Percentiles rank a stretch among this genome's conserved stretches.
phyloP scores from a whole-genome alignment of 495 filamentous ascomycete genomes.

The Podospora anserina region DNA sequence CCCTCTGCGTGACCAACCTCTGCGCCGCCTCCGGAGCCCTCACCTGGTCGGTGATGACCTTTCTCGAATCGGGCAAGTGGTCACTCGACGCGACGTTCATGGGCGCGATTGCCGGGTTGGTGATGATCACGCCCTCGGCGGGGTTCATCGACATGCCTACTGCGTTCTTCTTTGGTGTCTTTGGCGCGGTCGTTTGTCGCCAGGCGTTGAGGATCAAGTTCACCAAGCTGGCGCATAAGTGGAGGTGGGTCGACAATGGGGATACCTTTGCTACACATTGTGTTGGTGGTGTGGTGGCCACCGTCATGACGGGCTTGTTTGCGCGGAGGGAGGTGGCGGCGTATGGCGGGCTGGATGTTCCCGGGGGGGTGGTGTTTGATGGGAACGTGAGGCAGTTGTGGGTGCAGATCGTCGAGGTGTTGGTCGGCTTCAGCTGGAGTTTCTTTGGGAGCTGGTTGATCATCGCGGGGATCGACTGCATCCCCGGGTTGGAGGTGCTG shows the following conservation, averaged over 20 bases:
- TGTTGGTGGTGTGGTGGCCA: slow-evolving; percentile 72
- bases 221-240: slow-evolving; percentile 44
- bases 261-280: slow-evolving; percentile 80
- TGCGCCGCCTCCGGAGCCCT: slow-evolving; percentile 79
- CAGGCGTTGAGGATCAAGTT: slow-evolving; percentile 89
- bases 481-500: slow-evolving; percentile 31
- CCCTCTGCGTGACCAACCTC: slow-evolving; percentile 90
- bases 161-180: slow-evolving; percentile 74
- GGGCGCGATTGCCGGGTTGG: slow-evolving; percentile 78
- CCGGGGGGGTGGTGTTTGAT: slow-evolving; percentile 29
- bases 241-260: slow-evolving; percentile 63
- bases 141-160: slow-evolving; percentile 85
- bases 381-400: slow-evolving; percentile 24
- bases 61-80: slow-evolving; percentile 85
- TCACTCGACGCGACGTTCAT: slow-evolving; percentile 97
- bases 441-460: slow-evolving; percentile 29
- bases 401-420: slow-evolving; percentile 30
- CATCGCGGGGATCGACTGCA: slow-evolving; percentile 29
- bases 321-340: slow-evolving; percentile 42
- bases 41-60: slow-evolving; percentile 84
- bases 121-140: slow-evolving; percentile 79
- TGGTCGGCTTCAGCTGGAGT: slow-evolving; percentile 29
- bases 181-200: slow-evolving; percentile 84
- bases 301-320: slow-evolving; percentile 74
- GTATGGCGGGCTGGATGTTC: slow-evolving; percentile 29